A percentile compares a stretch with the other conserved stretches of the same genome.
These are phyloP conservation scores for Exserohilum turcica DNA, from an alignment of 2,329 filamentous ascomycete species.

Conservation along the genomic window DNA sequence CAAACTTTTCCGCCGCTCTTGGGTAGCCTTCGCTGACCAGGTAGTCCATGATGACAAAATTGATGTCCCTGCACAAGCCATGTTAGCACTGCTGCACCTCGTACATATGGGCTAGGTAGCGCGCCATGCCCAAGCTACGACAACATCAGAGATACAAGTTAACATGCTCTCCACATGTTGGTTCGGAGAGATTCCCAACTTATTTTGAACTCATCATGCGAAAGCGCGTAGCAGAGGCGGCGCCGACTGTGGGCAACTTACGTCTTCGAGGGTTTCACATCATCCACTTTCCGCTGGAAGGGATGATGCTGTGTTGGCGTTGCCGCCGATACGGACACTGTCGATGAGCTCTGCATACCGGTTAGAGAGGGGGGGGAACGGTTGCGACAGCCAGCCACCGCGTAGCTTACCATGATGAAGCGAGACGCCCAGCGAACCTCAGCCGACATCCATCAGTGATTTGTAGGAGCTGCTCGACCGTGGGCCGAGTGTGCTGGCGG, in stretches of 20 bases:
- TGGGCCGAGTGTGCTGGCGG: conserved; percentile 35
- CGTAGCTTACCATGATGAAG: conserved; percentile 44
- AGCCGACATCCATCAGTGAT: conserved; percentile 46
- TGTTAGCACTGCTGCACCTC: conserved; percentile 30
- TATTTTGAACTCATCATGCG: conserved; percentile 84
- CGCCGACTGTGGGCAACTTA: conserved; percentile 55
- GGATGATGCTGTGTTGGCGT: conserved; percentile 71
- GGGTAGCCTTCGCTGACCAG: conserved; percentile 95
- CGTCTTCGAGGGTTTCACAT: conserved; percentile 88
- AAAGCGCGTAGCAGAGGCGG: conserved; percentile 18
- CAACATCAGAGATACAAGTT: conserved; percentile 74
- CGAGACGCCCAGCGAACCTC: conserved; percentile 37
- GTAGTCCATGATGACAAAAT: conserved; percentile 94
- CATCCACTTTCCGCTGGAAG: conserved; percentile 82
- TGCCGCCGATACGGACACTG: conserved; percentile 73
- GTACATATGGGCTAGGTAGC: not conserved
- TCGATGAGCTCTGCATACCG: conserved; percentile 62
- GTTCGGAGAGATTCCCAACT: conserved; percentile 99
- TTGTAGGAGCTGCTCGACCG: conserved; percentile 36
- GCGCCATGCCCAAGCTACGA: conserved; percentile 26
- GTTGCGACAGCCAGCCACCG: conserved; percentile 11
- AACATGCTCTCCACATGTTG: conserved; percentile 87
- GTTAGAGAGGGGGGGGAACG: conserved; percentile 24
- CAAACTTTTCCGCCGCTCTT: conserved; percentile 89
- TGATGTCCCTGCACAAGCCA: conserved; percentile 75